Conservation (phyloP, 208 protist species). For the Crithidia thermophila region DNA sequence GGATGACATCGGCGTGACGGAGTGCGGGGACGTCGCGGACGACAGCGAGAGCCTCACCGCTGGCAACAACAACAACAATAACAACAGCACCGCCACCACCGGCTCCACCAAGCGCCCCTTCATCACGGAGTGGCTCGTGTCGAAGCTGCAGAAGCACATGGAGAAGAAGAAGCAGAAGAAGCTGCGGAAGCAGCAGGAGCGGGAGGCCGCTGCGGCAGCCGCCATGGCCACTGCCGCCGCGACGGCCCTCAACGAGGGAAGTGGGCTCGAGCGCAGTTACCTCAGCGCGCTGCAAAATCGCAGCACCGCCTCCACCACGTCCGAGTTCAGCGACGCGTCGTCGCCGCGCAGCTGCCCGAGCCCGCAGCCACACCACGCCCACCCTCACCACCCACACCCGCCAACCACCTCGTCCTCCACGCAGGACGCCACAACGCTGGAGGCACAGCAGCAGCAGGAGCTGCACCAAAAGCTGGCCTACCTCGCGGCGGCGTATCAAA, state of each 20-base stretch:
- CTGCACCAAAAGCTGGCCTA: slow-evolving; percentile 12
- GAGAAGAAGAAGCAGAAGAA: slow-evolving; percentile 35
- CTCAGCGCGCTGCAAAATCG: not conserved
- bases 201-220: slow-evolving; percentile 19
- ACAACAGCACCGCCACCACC: not conserved
- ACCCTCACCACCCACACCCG: not conserved
- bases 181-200: slow-evolving; percentile 15
- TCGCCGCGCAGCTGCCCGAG: slow-evolving; percentile 4
- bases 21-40: slow-evolving; percentile 5
- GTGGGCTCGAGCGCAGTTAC: not conserved
- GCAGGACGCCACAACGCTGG: not conserved
- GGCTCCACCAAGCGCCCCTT: slow-evolving; percentile 2
- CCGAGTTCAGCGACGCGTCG: slow-evolving; percentile 12
- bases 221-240: not conserved
- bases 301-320: slow-evolving; percentile 8
- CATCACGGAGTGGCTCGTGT: slow-evolving; percentile 29
- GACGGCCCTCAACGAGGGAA: too few species aligned
- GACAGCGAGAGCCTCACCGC: not conserved
- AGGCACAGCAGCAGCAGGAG: slow-evolving; percentile 2
- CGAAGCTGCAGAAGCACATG: slow-evolving; percentile 35
- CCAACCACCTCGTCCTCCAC: not conserved
- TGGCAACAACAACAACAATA: not conserved
- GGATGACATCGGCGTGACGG: slow-evolving; percentile 9
- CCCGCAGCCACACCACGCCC: not conserved
- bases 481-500: slow-evolving; percentile 28